Base-by-base conservation (phyloP, 2,329 filamentous ascomycete species). In the Fusarium oxysporum region DNA sequence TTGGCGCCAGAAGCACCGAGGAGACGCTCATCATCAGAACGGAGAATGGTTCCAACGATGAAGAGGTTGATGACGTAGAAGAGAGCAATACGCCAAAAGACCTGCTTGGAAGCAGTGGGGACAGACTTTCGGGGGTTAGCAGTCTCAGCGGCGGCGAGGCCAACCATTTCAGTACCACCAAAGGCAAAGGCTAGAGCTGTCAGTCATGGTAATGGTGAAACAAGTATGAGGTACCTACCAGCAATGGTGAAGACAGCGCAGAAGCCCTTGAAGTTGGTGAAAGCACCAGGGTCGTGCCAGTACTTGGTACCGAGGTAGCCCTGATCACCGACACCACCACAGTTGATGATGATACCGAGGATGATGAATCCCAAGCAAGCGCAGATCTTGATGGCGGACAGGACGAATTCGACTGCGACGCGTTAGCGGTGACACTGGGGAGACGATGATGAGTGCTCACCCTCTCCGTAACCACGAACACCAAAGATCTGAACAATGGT, bases 41-140 rank as follows among this genome's bases (percentile, higher is more conserved):
- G 92, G 0, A 98, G 93, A 5, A 97, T 86, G 0, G 97, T 87
- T 32, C 96, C 94, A 56, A 98, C 90, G 4, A 98, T 85, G 25
- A 91, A 90, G 13, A 98, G 87, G 3, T 93, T 93, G 32, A 97
- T 90, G 58, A 98, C 87, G 84, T 97, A 98, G 84, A 98, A 98
- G 67, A 97, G 87, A 12, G 91, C 90, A 78, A 97, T 97, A 78
- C 95, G 92, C 95, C 95, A 98, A 81, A 97, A 97, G 30, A 97
- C 94, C 80, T 97, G 95, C 84, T 97, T 97, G 78, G 96, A 92
- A 23, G 95, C 95, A 2, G 90, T 93, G 0, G 95, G 95, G 1
- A 98, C 87, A 2, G 92, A 93, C 79, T 96, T 93, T 56, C 92
- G 88, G 4, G 93, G 93, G 77, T 94, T 92, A 13, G 88, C 89